These are phyloP conservation scores for Komagataella pseudopastoris DNA, from an alignment of 805 yeast genomes.

Conservation along the genomic window DNA sequence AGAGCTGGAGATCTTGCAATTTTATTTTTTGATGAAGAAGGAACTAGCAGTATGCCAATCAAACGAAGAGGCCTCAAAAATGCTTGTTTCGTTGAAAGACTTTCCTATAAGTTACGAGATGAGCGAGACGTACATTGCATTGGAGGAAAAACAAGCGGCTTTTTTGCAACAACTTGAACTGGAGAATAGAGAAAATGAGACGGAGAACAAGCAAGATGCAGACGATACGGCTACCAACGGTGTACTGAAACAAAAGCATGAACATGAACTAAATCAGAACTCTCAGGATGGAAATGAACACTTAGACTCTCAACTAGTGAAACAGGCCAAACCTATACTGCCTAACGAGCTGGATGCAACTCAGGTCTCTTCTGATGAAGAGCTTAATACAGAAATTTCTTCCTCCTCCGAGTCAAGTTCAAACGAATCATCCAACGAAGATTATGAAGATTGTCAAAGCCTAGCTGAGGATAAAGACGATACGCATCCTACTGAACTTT, in stretches of 20 bases:
- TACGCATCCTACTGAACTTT: neutral
- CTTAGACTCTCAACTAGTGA: too few relatives aligned
- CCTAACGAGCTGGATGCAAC: neutral
- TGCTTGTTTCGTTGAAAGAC: constrained; percentile 19
- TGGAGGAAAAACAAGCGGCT: constrained; percentile 22
- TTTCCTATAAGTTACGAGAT: constrained; percentile 35
- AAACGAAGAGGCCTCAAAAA: neutral
- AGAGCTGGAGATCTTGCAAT: constrained; percentile 22
- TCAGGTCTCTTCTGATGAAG: neutral
- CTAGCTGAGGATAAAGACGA: neutral
- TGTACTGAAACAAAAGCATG: neutral
- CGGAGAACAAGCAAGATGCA: too few relatives aligned
- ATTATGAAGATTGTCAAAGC: neutral
- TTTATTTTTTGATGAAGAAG: constrained; percentile 20
- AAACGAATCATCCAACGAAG: neutral
- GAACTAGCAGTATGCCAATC: constrained; percentile 7
- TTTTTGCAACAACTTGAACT: neutral
- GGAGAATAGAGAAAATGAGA: neutral
- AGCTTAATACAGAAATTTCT: neutral
- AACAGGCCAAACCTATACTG: neutral
- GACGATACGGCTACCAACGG: neutral
- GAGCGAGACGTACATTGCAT: constrained; percentile 19
- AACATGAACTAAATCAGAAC: neutral
- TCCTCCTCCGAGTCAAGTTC: neutral
- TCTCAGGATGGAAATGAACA: too few relatives aligned